phyloP scores from a whole-genome alignment of 495 filamentous ascomycete species.

The Podospora australis region DNA sequence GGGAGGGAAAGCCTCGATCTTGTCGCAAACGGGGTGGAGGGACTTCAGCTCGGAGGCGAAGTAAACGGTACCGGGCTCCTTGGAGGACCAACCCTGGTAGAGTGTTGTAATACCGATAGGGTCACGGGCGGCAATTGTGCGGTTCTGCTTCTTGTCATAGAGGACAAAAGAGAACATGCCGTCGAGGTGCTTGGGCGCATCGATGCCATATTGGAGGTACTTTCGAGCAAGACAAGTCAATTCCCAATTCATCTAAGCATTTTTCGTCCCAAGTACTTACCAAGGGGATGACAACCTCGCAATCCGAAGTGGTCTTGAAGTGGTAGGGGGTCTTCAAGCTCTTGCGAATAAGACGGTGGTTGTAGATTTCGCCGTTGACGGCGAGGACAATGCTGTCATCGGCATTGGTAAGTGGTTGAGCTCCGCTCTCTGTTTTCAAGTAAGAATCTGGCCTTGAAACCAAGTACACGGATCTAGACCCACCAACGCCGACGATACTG shows the following conservation, averaged over 20 bases:
- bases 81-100: slow-evolving; percentile 84
- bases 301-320: slow-evolving; percentile 97
- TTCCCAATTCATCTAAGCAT: neutral
- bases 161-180: slow-evolving; percentile 99
- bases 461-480: slow-evolving; percentile 30
- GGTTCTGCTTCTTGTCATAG: slow-evolving; percentile 87
- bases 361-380: slow-evolving; percentile 99
- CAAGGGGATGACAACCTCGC: slow-evolving; percentile 95
- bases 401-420: slow-evolving; percentile 88
- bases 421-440: slow-evolving; percentile 67
- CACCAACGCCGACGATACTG: slow-evolving; percentile 96
- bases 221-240: slow-evolving; percentile 26
- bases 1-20: slow-evolving; percentile 88
- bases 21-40: slow-evolving; percentile 87
- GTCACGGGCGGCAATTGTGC: slow-evolving; percentile 88
- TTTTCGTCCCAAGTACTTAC: slow-evolving; percentile 40
- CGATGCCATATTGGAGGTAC: slow-evolving; percentile 88
- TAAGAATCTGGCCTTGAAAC: slow-evolving; percentile 22
- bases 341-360: slow-evolving; percentile 91
- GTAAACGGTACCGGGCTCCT: slow-evolving; percentile 77
- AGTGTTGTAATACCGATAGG: slow-evolving; percentile 97
- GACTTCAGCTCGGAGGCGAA: slow-evolving; percentile 97
- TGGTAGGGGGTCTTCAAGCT: slow-evolving; percentile 69
- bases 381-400: slow-evolving; percentile 83
- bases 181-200: slow-evolving; percentile 90